Base-by-base conservation (phyloP, 495 filamentous ascomycete genomes). In the Neurospora sp. region DNA sequence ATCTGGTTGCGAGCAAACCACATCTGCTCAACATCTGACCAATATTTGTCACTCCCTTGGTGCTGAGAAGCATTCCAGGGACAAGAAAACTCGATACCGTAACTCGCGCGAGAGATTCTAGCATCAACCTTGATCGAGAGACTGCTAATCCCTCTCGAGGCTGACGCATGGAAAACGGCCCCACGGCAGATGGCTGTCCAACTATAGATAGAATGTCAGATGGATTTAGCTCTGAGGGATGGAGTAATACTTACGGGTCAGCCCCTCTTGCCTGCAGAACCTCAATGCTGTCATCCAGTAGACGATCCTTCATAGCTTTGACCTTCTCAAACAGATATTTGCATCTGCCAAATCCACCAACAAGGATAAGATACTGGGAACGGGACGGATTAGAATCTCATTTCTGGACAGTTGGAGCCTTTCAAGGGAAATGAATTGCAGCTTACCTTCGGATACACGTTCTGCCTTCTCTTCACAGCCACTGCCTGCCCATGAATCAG, bases 271-370 rank as follows among this genome's bases (percentile, higher is more conserved):
- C 69, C 14, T 75, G 74, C 8, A 75, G 45, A 8, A 75, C 42
- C 39, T 73, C 74, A 5, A 70, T 75, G 0, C 14, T 10, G 0
- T 61, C 17, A 1, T 39, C 45, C 2, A 75, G 10, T 1, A 53
- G 20, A 8, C 17, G 42, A 10, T 69, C 40, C 16, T 71, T 73
- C 16, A 75, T 35, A 7, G 1, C 20, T 2, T 69, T 22, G 38
- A 72, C 8, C 22, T 31, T 9, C 12, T 27, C 41, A 22, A 68
- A 48, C 3, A 75, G 71, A 44, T 75, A 75, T 40, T 40, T 42
- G 6, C 71, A 75, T 42, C 71, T 31, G 16, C 71, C 74, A 69
- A 75, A 75, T 0, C 74, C 74, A 0, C 74, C 74, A 44, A 71
- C 74, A 4, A 73, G 22, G 41, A 75, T 70, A 1, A 75, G 8